These are phyloP conservation scores for Pichia sp. DNA, from an alignment of 1,139 yeast species.

Conservation along the genomic window DNA sequence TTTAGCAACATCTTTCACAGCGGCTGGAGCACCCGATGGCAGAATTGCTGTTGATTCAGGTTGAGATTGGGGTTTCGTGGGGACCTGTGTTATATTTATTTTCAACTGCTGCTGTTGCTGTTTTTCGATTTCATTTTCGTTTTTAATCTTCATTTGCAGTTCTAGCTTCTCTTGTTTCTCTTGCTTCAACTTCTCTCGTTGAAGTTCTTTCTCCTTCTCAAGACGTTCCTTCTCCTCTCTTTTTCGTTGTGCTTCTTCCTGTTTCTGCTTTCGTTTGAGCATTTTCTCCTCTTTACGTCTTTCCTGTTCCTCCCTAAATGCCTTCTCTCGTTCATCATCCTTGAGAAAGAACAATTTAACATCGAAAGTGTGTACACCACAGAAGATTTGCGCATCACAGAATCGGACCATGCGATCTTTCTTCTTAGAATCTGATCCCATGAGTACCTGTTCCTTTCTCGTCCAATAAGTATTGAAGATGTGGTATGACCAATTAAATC, in stretches of 20 bases:
- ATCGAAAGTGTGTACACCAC: slow-evolving; percentile 83
- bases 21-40: too few species aligned
- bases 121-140: slow-evolving; percentile 2
- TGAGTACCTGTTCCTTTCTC: slow-evolving; percentile 45
- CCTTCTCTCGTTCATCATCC: slow-evolving; percentile 49
- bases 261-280: slow-evolving; percentile 18
- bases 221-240: slow-evolving; percentile 8
- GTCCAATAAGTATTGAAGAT: slow-evolving; percentile 83
- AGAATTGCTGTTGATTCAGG: too few species aligned
- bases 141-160: not conserved
- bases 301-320: slow-evolving; percentile 30
- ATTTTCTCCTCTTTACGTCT: slow-evolving; percentile 28
- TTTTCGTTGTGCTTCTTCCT: slow-evolving; percentile 9
- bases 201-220: slow-evolving; percentile 3
- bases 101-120: too few species aligned
- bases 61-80: too few species aligned
- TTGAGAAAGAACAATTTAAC: slow-evolving; percentile 73
- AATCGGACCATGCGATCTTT: slow-evolving; percentile 86
- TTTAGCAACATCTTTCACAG: too few species aligned
- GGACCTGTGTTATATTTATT: too few species aligned
- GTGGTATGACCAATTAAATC: slow-evolving; percentile 56
- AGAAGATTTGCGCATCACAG: slow-evolving; percentile 62
- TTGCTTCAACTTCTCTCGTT: not conserved
- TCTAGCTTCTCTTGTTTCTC: slow-evolving; percentile 1
- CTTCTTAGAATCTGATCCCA: slow-evolving; percentile 28